Conservation (phyloP, 108 stramenopile species). For the Fragilariopsis cylindrus region DNA sequence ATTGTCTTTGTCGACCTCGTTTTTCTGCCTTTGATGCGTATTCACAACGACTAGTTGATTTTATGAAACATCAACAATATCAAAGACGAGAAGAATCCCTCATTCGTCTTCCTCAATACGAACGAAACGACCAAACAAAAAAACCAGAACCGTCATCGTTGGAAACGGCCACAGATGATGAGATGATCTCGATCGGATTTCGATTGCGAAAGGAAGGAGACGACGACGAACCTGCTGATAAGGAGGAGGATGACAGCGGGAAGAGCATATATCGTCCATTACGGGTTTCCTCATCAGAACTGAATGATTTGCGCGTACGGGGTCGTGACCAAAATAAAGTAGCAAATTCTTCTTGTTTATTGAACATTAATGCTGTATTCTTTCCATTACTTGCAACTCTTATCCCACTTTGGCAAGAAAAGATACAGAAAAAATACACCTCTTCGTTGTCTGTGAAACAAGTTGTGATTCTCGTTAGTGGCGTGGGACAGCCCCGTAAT, state of each 20-base stretch:
- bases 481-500: constrained; percentile 90
- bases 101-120: constrained; percentile 69
- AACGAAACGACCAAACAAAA: constrained; percentile 41
- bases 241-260: background rate
- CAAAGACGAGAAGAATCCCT: constrained; percentile 8
- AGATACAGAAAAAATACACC: constrained; percentile 57
- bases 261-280: constrained; percentile 12
- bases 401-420: constrained; percentile 78
- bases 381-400: constrained; percentile 90
- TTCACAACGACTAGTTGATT: constrained; percentile 47
- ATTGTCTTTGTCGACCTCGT: constrained; percentile 71
- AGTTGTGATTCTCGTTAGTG: constrained; percentile 83
- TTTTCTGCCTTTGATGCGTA: constrained; percentile 85
- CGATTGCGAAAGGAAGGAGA: constrained; percentile 12
- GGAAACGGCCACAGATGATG: constrained; percentile 44
- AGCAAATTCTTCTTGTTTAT: background rate
- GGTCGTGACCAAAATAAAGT: constrained; percentile 58
- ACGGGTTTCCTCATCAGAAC: constrained; percentile 36
- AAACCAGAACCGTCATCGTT: constrained; percentile 11
- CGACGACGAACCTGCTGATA: background rate
- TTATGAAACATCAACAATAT: constrained; percentile 18
- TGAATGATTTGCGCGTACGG: constrained; percentile 60
- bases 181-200: constrained; percentile 64
- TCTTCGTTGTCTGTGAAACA: constrained; percentile 39
- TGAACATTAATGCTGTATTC: constrained; percentile 73